Conservation (phyloP, 768 basidiomycete genomes). For the Tricholoma furcatifolium region DNA sequence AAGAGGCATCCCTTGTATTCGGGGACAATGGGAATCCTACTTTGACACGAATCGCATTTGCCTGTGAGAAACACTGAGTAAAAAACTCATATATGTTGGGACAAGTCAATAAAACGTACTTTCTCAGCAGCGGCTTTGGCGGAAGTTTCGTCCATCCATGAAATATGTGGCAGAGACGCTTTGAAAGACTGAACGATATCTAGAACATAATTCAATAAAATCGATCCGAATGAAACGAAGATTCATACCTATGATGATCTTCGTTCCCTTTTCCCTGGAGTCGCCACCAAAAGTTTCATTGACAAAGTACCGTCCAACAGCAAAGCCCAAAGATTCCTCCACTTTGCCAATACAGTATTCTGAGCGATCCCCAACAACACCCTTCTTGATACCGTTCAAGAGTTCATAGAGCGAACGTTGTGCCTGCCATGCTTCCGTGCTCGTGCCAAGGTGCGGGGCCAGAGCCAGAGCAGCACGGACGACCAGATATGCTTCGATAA, state of each 20-base stretch:
- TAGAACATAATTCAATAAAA: slow-evolving; percentile 29
- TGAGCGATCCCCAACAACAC: slow-evolving; percentile 76
- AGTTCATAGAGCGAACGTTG: slow-evolving; percentile 67
- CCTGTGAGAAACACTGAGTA: slow-evolving; percentile 37
- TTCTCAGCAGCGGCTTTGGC: slow-evolving; percentile 83
- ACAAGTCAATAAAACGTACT: slow-evolving; percentile 36
- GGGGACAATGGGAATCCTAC: slow-evolving; percentile 92
- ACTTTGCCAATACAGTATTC: slow-evolving; percentile 80
- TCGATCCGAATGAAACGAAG: slow-evolving; percentile 10
- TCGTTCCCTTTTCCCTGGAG: slow-evolving; percentile 77
- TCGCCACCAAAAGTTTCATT: slow-evolving; percentile 77
- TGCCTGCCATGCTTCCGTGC: slow-evolving; percentile 79
- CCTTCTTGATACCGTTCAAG: slow-evolving; percentile 83
- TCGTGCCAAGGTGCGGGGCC: slow-evolving; percentile 68
- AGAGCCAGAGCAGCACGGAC: slow-evolving; percentile 69
- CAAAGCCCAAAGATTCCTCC: slow-evolving; percentile 80
- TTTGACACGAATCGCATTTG: slow-evolving; percentile 81
- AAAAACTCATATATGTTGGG: not conserved
- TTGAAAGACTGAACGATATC: slow-evolving; percentile 86
- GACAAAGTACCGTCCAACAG: slow-evolving; percentile 87
- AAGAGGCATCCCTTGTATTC: slow-evolving; percentile 67
- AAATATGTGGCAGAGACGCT: slow-evolving; percentile 63
- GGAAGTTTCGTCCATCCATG: slow-evolving; percentile 92
- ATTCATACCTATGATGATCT: slow-evolving; percentile 69
- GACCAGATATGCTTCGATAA: slow-evolving; percentile 86